Evolutionary conservation across 1,284 basidiomycete genomes (phyloP), one percentile per base, ranked within the genome.

Genomic region (Tilletia indica): DNA sequence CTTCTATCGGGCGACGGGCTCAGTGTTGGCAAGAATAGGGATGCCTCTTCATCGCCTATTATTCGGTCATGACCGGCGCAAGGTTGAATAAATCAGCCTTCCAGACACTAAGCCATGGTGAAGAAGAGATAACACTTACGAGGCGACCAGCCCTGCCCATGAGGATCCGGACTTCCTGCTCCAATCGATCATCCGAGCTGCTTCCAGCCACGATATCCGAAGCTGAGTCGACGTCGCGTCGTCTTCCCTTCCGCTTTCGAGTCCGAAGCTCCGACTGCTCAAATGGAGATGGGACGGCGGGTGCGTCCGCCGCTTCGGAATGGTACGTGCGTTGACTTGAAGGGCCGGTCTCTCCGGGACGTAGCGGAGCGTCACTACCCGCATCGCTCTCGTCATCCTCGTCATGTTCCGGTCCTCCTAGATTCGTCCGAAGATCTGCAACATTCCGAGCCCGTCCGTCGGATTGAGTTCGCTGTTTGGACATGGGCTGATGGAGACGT

Each of bases 81-180:
- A 9, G 42, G 42, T 45, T 45, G 14, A 14, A 45, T 14, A 45
- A 14, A 45, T 45, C 42, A 45, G 42, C 42, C 42, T 54, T 54
- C 16, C 8, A 54, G n/a, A 25, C 19, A 54, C 19, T 9, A 19
- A 6, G 16, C 16, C 1, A 25, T 54, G 25, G 25, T 31, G 25
- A 31, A 31, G 25, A 31, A 31, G 25, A 31, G 25, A 31, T 0
- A 31, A 31, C 25, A 64, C 61, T 64, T 42, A 64, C 61, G 61
- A 39, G 61, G 61, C 36, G 61, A 64, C 61, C 61, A 64, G 8
- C 61, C 61, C 36, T 64, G 61, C 38, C 61, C 61, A 64, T 64
- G 61, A 4, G 38, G 61, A 39, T 58, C 56, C 21, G 56, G 21
- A 14, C 56, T 34, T 19, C 14, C 42, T 45, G 6, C 42, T 45